A percentile compares a stretch with the other conserved stretches of the same genome.
Conservation (phyloP, 257 asterid species). For the Verbena officinalis region DNA sequence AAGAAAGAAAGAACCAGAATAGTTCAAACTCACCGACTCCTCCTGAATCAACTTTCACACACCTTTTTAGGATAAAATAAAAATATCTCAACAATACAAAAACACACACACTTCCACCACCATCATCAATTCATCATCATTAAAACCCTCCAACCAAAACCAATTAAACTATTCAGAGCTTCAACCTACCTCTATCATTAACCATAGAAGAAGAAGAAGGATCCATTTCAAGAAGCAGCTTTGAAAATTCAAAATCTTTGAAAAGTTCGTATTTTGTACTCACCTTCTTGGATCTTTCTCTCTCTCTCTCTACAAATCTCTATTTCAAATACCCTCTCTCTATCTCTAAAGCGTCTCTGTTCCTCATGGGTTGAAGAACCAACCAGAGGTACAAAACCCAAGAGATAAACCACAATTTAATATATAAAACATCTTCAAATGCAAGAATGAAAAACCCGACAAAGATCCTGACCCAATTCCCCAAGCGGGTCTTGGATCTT, state of each 20-base stretch:
- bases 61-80: neutral
- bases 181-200: neutral
- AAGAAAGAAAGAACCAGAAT: too few species aligned
- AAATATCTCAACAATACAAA: too few species aligned
- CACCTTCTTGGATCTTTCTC: slow-evolving; percentile 19
- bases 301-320: neutral
- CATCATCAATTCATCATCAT: slow-evolving; percentile 8
- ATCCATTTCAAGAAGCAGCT: neutral
- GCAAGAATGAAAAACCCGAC: slow-evolving; percentile 45
- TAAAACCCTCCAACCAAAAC: slow-evolving; percentile 17
- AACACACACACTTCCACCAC: neutral
- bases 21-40: neutral
- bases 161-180: slow-evolving; percentile 13
- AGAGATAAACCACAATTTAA: neutral
- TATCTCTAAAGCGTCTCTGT: neutral
- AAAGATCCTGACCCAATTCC: slow-evolving; percentile 45
- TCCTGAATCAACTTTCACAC: neutral
- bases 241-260: neutral
- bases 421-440: neutral
- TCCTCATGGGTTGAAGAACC: slow-evolving; percentile 25
- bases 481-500: slow-evolving; percentile 57
- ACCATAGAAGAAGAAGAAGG: neutral
- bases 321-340: slow-evolving; percentile 5
- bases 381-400: slow-evolving; percentile 12
- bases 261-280: neutral